phyloP scores from a whole-genome alignment of 2,329 filamentous ascomycete species.

The Fusarium begoniae region DNA sequence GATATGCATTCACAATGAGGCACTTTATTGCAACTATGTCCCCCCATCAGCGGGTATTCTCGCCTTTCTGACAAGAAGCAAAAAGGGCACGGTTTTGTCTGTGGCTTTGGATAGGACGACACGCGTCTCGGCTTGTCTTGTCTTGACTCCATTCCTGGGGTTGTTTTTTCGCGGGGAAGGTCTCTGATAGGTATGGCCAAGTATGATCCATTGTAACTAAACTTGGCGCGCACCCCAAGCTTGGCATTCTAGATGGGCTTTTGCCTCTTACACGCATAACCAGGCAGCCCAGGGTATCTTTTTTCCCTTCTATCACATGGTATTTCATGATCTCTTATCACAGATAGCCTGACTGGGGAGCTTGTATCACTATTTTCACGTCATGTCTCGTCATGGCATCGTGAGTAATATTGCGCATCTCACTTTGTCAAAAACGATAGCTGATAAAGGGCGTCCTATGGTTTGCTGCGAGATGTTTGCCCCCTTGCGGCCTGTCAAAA shows the following conservation, averaged over 20 bases:
- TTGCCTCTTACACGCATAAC: slow-evolving; percentile 17
- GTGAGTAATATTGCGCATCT: neutral
- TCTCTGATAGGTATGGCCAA: slow-evolving; percentile 2
- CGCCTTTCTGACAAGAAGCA: neutral
- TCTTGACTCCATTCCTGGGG: slow-evolving; percentile 17
- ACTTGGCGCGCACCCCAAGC: slow-evolving; percentile 7
- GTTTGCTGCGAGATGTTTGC: slow-evolving; percentile 7
- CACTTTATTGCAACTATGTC: slow-evolving; percentile 4
- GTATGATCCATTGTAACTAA: neutral
- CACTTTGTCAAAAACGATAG: neutral
- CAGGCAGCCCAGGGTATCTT: neutral
- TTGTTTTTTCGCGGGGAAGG: slow-evolving; percentile 16
- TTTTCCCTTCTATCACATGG: slow-evolving; percentile 11
- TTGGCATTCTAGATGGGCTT: slow-evolving; percentile 13
- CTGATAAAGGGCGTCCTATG: neutral
- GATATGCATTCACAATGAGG: slow-evolving; percentile 25
- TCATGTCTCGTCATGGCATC: slow-evolving; percentile 32
- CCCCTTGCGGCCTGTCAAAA: slow-evolving; percentile 34
- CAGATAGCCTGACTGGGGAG: neutral
- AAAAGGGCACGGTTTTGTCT: neutral
- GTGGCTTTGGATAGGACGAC: slow-evolving; percentile 7
- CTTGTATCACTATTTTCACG: slow-evolving; percentile 8
- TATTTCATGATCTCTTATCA: slow-evolving; percentile 5
- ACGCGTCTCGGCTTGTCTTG: slow-evolving; percentile 19
- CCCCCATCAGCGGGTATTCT: slow-evolving; percentile 1